Evolutionary conservation across 148 eudicot genomes (phyloP).

Genomic region (Vaccinium corymbosum): DNA sequence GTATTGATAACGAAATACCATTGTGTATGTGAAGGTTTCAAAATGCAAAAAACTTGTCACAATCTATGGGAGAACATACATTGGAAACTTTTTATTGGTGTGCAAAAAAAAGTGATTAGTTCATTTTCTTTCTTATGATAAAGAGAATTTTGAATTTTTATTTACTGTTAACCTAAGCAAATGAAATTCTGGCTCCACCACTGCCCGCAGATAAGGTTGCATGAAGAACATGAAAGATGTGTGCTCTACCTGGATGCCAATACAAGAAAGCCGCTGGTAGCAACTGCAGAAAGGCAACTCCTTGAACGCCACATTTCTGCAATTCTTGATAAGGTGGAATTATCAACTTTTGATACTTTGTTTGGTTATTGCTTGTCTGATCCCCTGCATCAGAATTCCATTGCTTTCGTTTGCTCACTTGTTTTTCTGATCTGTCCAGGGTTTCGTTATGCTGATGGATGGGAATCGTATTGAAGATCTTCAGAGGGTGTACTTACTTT

Average conservation of each 20-base stretch:
- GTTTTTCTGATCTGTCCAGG: conserved; percentile 41
- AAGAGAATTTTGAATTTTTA: background rate
- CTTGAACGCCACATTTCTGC: conserved; percentile 83
- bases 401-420: conserved; percentile 11
- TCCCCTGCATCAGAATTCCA: background rate
- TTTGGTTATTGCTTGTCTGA: background rate
- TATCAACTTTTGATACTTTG: background rate
- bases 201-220: conserved; percentile 67
- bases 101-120: background rate
- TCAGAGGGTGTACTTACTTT: conserved; percentile 68
- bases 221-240: conserved; percentile 95
- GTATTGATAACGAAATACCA: background rate
- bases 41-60: background rate
- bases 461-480: conserved; percentile 85
- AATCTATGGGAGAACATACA: background rate
- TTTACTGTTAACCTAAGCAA: background rate
- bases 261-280: conserved; percentile 83
- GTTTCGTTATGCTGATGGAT: conserved; percentile 83
- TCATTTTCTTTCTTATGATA: background rate
- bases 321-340: conserved; percentile 80
- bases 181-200: background rate
- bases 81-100: background rate
- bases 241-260: conserved; percentile 73
- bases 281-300: conserved; percentile 84
- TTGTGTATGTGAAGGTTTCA: background rate